A percentile compares a stretch with the other conserved stretches of the same genome.
Conservation (phyloP, 352 stramenopile species). For the Thalassiosira mediterranea region DNA sequence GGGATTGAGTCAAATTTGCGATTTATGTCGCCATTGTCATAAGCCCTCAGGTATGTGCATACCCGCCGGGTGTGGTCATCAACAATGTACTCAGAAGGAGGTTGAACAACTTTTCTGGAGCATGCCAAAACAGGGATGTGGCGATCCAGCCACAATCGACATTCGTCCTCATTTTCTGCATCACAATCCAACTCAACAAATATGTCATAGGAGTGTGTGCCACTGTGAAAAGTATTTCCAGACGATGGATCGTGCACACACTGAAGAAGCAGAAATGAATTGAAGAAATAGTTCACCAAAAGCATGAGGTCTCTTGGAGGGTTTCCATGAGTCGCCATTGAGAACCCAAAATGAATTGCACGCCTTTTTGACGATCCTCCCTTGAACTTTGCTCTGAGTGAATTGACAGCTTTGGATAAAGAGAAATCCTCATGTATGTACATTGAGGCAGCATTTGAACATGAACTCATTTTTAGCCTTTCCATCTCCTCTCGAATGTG, state of each 20-base stretch:
- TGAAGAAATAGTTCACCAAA: slow-evolving; percentile 50
- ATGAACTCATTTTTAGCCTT: neutral
- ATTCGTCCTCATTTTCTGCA: slow-evolving; percentile 15
- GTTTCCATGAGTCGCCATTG: neutral
- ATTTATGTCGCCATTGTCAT: slow-evolving; percentile 57
- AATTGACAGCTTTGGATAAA: slow-evolving; percentile 28
- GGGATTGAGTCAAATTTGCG: slow-evolving; percentile 51
- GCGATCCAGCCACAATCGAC: slow-evolving; percentile 18
- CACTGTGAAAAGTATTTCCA: slow-evolving; percentile 39
- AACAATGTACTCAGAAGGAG: slow-evolving; percentile 40
- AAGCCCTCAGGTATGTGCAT: slow-evolving; percentile 61
- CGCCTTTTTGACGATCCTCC: slow-evolving; percentile 1
- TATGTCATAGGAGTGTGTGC: slow-evolving; percentile 24
- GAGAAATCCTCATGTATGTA: slow-evolving; percentile 55
- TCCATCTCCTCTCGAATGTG: slow-evolving; percentile 40
- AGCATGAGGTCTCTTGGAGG: slow-evolving; percentile 25
- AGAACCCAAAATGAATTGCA: slow-evolving; percentile 42
- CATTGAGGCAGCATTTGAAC: slow-evolving; percentile 25
- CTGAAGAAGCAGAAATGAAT: slow-evolving; percentile 39
- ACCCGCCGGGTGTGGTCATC: slow-evolving; percentile 48
- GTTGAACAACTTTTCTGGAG: slow-evolving; percentile 30
- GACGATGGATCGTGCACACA: slow-evolving; percentile 34
- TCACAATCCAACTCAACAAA: slow-evolving; percentile 43
- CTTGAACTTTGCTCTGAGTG: slow-evolving; percentile 28
- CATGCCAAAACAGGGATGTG: slow-evolving; percentile 50